Percentiles rank a stretch among this genome's conserved stretches.
These are phyloP conservation scores for Phanerochaete carnosa DNA, from an alignment of 768 basidiomycete genomes.

Conservation along the genomic window DNA sequence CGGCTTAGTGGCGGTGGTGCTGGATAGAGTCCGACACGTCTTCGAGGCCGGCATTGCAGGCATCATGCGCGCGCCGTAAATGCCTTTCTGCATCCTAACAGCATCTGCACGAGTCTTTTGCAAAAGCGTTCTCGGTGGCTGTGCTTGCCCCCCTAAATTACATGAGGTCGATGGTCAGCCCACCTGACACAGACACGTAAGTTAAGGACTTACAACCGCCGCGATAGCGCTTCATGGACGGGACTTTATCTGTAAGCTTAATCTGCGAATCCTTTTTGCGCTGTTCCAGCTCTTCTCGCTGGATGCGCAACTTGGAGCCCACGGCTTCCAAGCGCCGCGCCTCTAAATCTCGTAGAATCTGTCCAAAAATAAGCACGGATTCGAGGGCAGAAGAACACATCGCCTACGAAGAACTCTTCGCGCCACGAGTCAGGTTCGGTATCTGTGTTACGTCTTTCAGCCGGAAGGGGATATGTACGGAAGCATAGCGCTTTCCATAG, in stretches of 20 bases:
- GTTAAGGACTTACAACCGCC: constrained; percentile 42
- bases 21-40: constrained; percentile 32
- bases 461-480: constrained; percentile 52
- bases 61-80: constrained; percentile 50
- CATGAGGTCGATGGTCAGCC: constrained; percentile 3
- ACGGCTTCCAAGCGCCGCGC: constrained; percentile 62
- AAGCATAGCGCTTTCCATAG: constrained; percentile 67
- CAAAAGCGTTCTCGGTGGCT: constrained; percentile 66
- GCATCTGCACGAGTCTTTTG: constrained; percentile 76
- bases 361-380: not conserved
- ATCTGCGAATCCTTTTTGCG: constrained; percentile 76
- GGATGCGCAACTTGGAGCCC: constrained; percentile 57
- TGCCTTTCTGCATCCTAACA: constrained; percentile 58
- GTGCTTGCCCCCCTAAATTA: constrained; percentile 34
- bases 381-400: constrained; percentile 23
- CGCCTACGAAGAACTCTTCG: constrained; percentile 57
- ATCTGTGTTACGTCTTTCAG: constrained; percentile 39
- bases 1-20: constrained; percentile 6
- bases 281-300: constrained; percentile 67
- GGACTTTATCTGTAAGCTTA: constrained; percentile 68
- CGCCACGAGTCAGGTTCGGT: constrained; percentile 63
- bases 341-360: constrained; percentile 60
- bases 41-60: constrained; percentile 52
- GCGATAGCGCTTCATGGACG: constrained; percentile 60
- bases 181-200: not conserved